Evolutionary conservation across 129 eudicot species (phyloP).

Genomic region (Daucus carota): DH1_v3.0 NC_030384.2:49473501-49474000

Average conservation of each 20-base stretch:
- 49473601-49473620: neutral
- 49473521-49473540: slow-evolving; percentile 70
- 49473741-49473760: neutral
- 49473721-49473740: neutral
- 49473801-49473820: neutral
- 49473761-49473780: neutral
- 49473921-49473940: slow-evolving; percentile 31
- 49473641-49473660: neutral
- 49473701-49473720: neutral
- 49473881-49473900: neutral
- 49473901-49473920: neutral
- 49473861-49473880: neutral
- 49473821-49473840: neutral
- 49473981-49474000: slow-evolving; percentile 70
- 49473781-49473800: neutral
- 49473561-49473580: neutral
- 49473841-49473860: neutral
- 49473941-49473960: slow-evolving; percentile 81
- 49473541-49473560: neutral
- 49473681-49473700: neutral
- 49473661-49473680: neutral
- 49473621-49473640: neutral
- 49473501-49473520: slow-evolving; percentile 76
- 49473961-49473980: slow-evolving; percentile 69
- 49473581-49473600: neutral